These are phyloP conservation scores for Beauveria medogensis DNA, from an alignment of 2,329 filamentous ascomycete species.

Conservation along the genomic window DNA sequence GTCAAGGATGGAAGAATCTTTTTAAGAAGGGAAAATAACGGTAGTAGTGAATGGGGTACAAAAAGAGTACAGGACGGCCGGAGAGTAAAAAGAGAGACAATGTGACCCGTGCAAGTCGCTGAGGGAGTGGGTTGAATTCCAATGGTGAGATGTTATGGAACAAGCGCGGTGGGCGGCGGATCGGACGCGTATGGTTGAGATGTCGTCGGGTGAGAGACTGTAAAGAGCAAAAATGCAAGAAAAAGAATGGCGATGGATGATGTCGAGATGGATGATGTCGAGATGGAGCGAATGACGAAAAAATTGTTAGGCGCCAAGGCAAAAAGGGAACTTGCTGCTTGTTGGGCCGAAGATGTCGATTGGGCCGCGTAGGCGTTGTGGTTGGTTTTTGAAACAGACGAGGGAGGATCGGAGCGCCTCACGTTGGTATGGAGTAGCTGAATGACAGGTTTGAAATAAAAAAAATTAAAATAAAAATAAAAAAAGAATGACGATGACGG, in stretches of 20 bases:
- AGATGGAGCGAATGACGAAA: neutral
- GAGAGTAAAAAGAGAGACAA: neutral
- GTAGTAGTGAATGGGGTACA: too few species aligned
- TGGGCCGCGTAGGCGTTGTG: too few species aligned
- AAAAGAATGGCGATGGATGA: neutral
- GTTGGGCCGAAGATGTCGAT: neutral
- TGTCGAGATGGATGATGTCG: neutral
- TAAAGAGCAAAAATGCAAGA: neutral
- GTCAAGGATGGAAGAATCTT: neutral
- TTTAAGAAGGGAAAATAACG: too few species aligned
- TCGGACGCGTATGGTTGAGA: neutral
- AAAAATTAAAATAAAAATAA: too few species aligned
- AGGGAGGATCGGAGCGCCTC: neutral
- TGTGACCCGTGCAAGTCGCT: neutral
- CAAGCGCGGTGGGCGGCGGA: neutral
- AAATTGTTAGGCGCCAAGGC: too few species aligned
- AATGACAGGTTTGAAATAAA: too few species aligned
- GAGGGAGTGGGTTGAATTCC: slow-evolving; percentile 2
- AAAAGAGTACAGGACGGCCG: too few species aligned
- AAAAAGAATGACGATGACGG: neutral
- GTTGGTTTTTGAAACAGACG: neutral
- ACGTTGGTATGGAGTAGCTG: neutral
- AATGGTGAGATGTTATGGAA: slow-evolving; percentile 8
- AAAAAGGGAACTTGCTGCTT: too few species aligned
- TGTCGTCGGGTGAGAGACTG: neutral